Percentiles rank a stretch among this genome's conserved stretches.
phyloP scores from a whole-genome alignment of 306 rosid species.

The Medicago ruthenica region DNA sequence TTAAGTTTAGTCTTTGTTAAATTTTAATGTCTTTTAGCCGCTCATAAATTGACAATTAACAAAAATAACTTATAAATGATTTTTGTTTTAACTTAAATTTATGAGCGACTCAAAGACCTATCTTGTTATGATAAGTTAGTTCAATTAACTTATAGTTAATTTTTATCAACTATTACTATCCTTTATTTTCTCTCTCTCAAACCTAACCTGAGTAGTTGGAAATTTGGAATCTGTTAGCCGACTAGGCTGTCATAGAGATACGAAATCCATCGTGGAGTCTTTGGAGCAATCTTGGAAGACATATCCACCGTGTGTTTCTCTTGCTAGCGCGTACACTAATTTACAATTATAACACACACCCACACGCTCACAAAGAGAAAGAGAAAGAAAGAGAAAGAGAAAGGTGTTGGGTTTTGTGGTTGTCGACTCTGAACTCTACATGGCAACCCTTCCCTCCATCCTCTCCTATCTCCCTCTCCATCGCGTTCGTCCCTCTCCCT shows the following conservation, averaged over 20 bases:
- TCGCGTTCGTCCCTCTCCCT: slow-evolving; percentile 28
- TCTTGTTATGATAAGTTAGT: too few relatives aligned
- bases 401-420: slow-evolving; percentile 42
- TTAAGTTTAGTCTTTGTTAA: too few relatives aligned
- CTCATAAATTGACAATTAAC: too few relatives aligned
- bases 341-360: not conserved
- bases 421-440: slow-evolving; percentile 13
- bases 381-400: slow-evolving; percentile 10
- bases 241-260: not conserved
- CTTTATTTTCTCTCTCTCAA: too few relatives aligned
- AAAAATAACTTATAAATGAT: too few relatives aligned
- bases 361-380: not conserved
- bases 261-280: not conserved
- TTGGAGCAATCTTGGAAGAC: not conserved
- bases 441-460: slow-evolving; percentile 84
- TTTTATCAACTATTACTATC: too few relatives aligned
- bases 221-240: too few relatives aligned
- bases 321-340: not conserved
- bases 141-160: too few relatives aligned
- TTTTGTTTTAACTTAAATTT: too few relatives aligned
- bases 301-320: not conserved
- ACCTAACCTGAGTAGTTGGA: too few relatives aligned
- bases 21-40: too few relatives aligned
- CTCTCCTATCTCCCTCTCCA: slow-evolving; percentile 54
- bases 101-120: too few relatives aligned